These are phyloP conservation scores for Cyberlindnera samutprakarnensis DNA, from an alignment of 805 yeast species.

Conservation along the genomic window DNA sequence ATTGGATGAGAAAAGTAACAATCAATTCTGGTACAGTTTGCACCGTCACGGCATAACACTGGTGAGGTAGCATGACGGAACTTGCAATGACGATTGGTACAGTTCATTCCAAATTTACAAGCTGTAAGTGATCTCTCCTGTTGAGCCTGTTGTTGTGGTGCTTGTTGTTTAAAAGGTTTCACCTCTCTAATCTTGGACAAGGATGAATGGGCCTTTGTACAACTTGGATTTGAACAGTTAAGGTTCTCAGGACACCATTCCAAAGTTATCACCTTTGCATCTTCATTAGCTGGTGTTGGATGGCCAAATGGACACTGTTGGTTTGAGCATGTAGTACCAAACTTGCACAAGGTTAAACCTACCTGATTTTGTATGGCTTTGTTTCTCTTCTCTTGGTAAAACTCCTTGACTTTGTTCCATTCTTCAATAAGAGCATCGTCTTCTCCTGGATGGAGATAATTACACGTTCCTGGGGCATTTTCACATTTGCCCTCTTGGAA, in stretches of 20 bases:
- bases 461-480: conserved; percentile 76
- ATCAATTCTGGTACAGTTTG: conserved; percentile 67
- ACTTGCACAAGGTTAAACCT: conserved; percentile 65
- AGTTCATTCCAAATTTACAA: conserved; percentile 70
- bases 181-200: conserved; percentile 42
- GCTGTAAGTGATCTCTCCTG: conserved; percentile 67
- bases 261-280: conserved; percentile 56
- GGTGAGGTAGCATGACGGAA: conserved; percentile 77
- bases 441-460: conserved; percentile 76
- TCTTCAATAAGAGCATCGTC: conserved; percentile 68
- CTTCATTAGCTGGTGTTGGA: conserved; percentile 79
- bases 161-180: conserved; percentile 20
- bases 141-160: no score
- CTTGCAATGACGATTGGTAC: conserved; percentile 74
- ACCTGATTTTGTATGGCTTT: conserved; percentile 25
- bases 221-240: conserved; percentile 49
- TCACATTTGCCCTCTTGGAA: conserved; percentile 62
- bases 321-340: conserved; percentile 67
- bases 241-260: conserved; percentile 77
- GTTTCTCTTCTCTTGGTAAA: conserved; percentile 33
- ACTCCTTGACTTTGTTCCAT: conserved; percentile 53
- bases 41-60: conserved; percentile 77
- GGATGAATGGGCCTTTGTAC: conserved; percentile 80
- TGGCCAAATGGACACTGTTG: conserved; percentile 84
- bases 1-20: conserved; percentile 82